Percentiles rank a stretch among this genome's conserved stretches.
Conservation (phyloP, 2,329 filamentous ascomycete species). For the Colletotrichum musae region DNA sequence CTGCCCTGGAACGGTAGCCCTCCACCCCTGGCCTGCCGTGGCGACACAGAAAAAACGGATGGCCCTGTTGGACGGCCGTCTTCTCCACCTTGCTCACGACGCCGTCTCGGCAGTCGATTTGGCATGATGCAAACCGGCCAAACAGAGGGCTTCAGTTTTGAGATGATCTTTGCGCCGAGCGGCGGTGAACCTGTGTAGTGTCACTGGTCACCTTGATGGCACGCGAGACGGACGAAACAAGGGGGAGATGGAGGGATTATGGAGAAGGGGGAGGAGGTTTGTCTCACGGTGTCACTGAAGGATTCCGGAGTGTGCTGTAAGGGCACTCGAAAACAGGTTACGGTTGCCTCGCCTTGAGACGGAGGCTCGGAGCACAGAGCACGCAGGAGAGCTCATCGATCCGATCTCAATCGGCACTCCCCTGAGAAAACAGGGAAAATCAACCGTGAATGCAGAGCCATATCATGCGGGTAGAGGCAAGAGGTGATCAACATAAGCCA, state of each 20-base stretch:
- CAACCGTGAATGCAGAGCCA: too few relatives aligned
- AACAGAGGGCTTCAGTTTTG: too few relatives aligned
- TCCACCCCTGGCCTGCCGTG: not conserved
- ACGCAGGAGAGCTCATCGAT: not conserved
- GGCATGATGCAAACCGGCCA: too few relatives aligned
- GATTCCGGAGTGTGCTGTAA: not conserved
- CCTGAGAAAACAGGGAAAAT: constrained; percentile 6
- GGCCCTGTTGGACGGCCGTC: not conserved
- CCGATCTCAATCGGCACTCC: not conserved
- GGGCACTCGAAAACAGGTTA: not conserved
- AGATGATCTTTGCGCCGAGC: too few relatives aligned
- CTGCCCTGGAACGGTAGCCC: not conserved
- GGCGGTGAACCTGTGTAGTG: not conserved
- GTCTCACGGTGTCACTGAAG: constrained; percentile 9
- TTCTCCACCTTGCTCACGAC: not conserved
- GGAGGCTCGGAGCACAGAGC: not conserved
- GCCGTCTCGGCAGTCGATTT: not conserved
- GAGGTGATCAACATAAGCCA: too few relatives aligned
- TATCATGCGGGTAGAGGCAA: too few relatives aligned
- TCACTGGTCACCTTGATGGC: not conserved
- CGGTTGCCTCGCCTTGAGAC: too few relatives aligned
- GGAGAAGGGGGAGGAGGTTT: too few relatives aligned
- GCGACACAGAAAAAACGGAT: not conserved
- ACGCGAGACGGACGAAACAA: constrained; percentile 4
- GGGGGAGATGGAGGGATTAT: not conserved